A percentile compares a stretch with the other conserved stretches of the same genome.
phyloP scores from a whole-genome alignment of 495 filamentous ascomycete genomes.

The Penicillium ochrochloron region DNA sequence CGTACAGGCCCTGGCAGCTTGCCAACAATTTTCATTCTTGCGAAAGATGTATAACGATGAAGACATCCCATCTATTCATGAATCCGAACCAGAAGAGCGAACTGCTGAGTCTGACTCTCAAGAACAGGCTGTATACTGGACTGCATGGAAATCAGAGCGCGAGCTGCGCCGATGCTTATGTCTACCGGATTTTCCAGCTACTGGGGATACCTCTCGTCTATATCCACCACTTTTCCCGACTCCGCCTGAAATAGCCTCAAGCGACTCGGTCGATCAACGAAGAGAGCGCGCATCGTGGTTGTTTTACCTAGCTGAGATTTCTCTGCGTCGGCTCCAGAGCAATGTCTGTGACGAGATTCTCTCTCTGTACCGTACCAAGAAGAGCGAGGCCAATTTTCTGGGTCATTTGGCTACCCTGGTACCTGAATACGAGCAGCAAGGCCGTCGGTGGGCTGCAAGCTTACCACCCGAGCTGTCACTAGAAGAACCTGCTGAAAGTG shows the following conservation, averaged over 20 bases:
- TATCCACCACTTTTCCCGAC: neutral
- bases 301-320: slow-evolving; percentile 3
- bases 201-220: neutral
- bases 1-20: neutral
- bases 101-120: neutral
- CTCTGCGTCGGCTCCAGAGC: neutral
- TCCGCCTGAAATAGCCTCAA: neutral
- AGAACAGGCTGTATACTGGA: neutral
- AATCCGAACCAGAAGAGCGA: neutral
- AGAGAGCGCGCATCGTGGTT: neutral
- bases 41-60: neutral
- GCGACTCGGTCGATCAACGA: neutral
- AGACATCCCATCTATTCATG: neutral
- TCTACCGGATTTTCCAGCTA: slow-evolving; percentile 1
- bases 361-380: neutral
- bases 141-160: neutral
- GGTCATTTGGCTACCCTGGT: neutral
- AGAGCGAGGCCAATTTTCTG: neutral
- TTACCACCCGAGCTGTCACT: neutral
- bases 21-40: neutral
- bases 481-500: neutral
- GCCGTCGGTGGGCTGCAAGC: neutral
- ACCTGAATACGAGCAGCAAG: neutral
- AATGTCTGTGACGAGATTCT: neutral
- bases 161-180: neutral